phyloP scores from a whole-genome alignment of 768 basidiomycete species.

The Macrolepiota albuminosa region DNA sequence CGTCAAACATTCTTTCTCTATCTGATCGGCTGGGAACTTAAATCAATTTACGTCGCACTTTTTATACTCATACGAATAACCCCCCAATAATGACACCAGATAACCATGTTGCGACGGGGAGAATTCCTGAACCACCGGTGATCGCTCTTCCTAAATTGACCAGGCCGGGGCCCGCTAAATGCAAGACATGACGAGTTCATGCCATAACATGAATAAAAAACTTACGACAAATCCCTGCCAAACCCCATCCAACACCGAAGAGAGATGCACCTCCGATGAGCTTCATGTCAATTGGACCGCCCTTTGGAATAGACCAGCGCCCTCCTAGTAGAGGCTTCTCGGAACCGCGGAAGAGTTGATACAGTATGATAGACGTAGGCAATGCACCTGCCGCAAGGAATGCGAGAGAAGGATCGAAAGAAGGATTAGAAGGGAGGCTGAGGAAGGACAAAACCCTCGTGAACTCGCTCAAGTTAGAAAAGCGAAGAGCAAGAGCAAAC shows the following conservation, averaged over 20 bases:
- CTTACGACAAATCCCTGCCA: conserved; percentile 60
- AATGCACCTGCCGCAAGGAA: conserved; percentile 50
- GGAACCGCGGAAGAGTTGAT: conserved; percentile 34
- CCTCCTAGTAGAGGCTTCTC: conserved; percentile 40
- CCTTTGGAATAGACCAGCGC: conserved; percentile 36
- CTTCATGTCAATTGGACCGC: conserved; percentile 35
- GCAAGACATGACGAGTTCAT: conserved; percentile 6
- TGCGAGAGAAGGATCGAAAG: conserved; percentile 54
- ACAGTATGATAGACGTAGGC: conserved; percentile 40
- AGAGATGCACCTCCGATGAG: conserved; percentile 47
- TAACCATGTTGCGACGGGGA: conserved; percentile 36
- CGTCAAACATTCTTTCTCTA: background rate
- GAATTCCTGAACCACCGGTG: conserved; percentile 27
- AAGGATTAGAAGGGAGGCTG: conserved; percentile 39
- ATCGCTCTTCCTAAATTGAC: conserved; percentile 55
- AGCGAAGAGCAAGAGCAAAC: conserved; percentile 49
- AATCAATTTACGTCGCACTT: background rate
- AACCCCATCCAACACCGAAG: conserved; percentile 62
- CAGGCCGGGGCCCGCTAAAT: conserved; percentile 54
- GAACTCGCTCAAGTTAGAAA: conserved; percentile 50
- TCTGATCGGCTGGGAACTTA: too few species aligned
- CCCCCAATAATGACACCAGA: conserved; percentile 35
- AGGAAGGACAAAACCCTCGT: conserved; percentile 48
- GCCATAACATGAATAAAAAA: conserved; percentile 7
- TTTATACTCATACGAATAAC: conserved; percentile 22